Conservation (phyloP, 2,329 filamentous ascomycete species). For the Rhynchosporium secalis region DNA sequence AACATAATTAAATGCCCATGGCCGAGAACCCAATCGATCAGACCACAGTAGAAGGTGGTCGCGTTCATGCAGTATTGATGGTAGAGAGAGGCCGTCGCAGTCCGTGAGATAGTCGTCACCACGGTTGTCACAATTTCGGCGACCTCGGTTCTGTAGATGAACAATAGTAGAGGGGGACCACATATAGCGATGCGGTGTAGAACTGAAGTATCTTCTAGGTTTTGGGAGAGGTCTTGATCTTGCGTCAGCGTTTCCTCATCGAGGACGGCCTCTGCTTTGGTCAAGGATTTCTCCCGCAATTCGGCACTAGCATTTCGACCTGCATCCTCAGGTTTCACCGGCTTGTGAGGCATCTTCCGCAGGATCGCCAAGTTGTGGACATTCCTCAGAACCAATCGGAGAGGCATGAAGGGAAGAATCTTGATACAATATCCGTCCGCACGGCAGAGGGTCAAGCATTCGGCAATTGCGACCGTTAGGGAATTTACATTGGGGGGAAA, state of each 20-base stretch:
- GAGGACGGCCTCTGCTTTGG: background rate
- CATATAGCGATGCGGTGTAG: background rate
- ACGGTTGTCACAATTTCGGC: background rate
- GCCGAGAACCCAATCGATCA: slow-evolving; percentile 38
- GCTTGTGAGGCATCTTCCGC: slow-evolving; percentile 2
- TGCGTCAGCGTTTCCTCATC: background rate
- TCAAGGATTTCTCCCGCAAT: background rate
- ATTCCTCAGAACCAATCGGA: background rate
- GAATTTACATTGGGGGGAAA: too few species aligned
- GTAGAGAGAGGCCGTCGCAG: slow-evolving; percentile 6
- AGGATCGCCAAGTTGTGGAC: slow-evolving; percentile 2
- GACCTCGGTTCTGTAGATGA: background rate
- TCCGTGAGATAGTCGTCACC: background rate
- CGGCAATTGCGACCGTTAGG: slow-evolving; percentile 1
- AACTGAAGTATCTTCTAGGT: background rate
- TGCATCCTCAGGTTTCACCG: slow-evolving; percentile 6
- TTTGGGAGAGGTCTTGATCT: background rate
- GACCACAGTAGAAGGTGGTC: slow-evolving; percentile 36
- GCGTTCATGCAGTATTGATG: slow-evolving; percentile 39
- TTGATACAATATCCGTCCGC: background rate
- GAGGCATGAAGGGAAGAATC: background rate
- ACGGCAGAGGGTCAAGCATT: background rate
- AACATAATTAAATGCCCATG: slow-evolving; percentile 39
- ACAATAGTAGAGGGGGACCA: background rate
- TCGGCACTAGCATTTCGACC: background rate